These are phyloP conservation scores for Neonothopanus nambi DNA, from an alignment of 1,284 basidiomycete species.

Conservation along the genomic window DNA sequence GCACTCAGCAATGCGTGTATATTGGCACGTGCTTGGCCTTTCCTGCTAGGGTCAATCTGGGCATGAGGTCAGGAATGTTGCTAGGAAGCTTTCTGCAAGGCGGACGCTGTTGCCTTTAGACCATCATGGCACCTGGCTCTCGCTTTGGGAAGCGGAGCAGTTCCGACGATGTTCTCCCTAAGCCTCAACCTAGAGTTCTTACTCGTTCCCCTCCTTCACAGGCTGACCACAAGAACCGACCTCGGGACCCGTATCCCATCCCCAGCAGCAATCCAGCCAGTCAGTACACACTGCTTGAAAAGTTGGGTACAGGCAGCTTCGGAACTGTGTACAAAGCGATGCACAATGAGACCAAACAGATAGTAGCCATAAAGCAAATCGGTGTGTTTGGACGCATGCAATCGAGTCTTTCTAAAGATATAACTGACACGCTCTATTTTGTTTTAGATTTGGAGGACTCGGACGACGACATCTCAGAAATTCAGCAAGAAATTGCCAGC, in stretches of 20 bases:
- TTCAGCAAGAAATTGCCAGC: constrained; percentile 97
- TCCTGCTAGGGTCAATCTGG: constrained; percentile 4
- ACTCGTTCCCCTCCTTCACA: constrained; percentile 52
- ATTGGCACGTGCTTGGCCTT: constrained; percentile 10
- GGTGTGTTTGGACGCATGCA: constrained; percentile 44
- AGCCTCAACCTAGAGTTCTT: constrained; percentile 42
- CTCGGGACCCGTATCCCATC: constrained; percentile 65
- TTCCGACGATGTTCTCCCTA: constrained; percentile 37
- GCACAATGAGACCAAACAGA: constrained; percentile 90
- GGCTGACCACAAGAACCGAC: constrained; percentile 37
- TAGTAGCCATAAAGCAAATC: constrained; percentile 98
- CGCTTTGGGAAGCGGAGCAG: constrained; percentile 44
- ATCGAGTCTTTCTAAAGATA: background rate
- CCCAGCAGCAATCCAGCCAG: constrained; percentile 79
- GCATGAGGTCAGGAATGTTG: constrained; percentile 28
- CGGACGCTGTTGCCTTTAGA: constrained; percentile 19
- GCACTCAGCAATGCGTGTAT: background rate
- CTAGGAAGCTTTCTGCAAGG: constrained; percentile 4
- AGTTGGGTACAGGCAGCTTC: constrained; percentile 96
- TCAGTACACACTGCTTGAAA: constrained; percentile 92
- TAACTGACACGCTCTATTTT: background rate
- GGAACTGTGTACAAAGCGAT: constrained; percentile 97
- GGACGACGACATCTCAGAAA: constrained; percentile 95
- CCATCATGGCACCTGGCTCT: constrained; percentile 46
- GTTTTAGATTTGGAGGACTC: constrained; percentile 79